Evolutionary conservation across 2,329 filamentous ascomycete genomes (phyloP).

Genomic region (Epichloe uncinata): DNA sequence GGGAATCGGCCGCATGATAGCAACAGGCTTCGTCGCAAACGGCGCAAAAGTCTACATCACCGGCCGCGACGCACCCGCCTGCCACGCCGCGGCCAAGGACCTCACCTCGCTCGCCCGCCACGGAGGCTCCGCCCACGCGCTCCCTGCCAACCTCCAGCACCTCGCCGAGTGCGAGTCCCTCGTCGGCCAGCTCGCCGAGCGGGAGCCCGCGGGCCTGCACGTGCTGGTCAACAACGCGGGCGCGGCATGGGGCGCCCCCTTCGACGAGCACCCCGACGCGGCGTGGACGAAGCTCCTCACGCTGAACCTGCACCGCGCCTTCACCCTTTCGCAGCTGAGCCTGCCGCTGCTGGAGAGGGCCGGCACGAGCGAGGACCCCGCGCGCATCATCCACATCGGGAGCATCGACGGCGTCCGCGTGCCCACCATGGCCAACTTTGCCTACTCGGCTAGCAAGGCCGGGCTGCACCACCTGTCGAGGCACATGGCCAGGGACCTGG

Average conservation of each 20-base stretch:
- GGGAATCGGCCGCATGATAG: conserved; percentile 56
- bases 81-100: conserved; percentile 40
- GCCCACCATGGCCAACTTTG: conserved; percentile 43
- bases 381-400: conserved; percentile 52
- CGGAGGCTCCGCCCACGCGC: conserved; percentile 37
- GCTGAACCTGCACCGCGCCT: conserved; percentile 55
- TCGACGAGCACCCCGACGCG: conserved; percentile 44
- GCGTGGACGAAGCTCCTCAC: conserved; percentile 48
- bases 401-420: conserved; percentile 49
- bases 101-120: conserved; percentile 34
- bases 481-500: conserved; percentile 46
- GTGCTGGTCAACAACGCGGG: conserved; percentile 55
- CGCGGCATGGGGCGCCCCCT: conserved; percentile 48
- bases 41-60: conserved; percentile 53
- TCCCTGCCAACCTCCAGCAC: conserved; percentile 52
- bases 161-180: conserved; percentile 41
- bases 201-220: conserved; percentile 38
- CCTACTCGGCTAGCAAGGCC: conserved; percentile 49
- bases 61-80: conserved; percentile 46
- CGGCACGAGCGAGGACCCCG: conserved; percentile 28
- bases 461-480: conserved; percentile 50
- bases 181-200: conserved; percentile 34
- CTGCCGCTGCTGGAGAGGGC: conserved; percentile 44
- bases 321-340: conserved; percentile 50
- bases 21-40: conserved; percentile 50